Percentiles rank a stretch among this genome's conserved stretches.
Evolutionary conservation across 2,329 filamentous ascomycete genomes (phyloP).

Genomic region (Blastomyces silverae): DNA sequence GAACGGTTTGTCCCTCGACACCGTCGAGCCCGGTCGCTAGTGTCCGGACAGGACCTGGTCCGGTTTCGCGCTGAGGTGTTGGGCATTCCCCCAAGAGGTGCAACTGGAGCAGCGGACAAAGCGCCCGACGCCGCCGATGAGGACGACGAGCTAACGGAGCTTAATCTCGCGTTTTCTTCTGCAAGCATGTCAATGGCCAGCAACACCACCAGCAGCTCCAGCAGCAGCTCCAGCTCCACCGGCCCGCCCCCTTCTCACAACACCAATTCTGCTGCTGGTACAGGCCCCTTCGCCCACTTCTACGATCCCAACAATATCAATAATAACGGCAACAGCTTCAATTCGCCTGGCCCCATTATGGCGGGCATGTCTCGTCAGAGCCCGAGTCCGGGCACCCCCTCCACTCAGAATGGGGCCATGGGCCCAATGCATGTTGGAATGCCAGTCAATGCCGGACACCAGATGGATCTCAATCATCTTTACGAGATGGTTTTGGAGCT

Average conservation of each 20-base stretch:
- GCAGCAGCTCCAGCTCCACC: slow-evolving; percentile 9
- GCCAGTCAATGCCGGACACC: slow-evolving; percentile 45
- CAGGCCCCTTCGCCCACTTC: slow-evolving; percentile 31
- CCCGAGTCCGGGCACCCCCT: slow-evolving; percentile 26
- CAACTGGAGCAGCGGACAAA: slow-evolving; percentile 12
- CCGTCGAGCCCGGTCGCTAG: slow-evolving; percentile 20
- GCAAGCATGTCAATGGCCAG: slow-evolving; percentile 20
- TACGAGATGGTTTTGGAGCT: slow-evolving; percentile 47
- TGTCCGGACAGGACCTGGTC: slow-evolving; percentile 20
- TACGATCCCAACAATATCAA: slow-evolving; percentile 29
- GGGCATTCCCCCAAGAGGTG: slow-evolving; percentile 15
- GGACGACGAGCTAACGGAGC: slow-evolving; percentile 27
- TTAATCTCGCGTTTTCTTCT: slow-evolving; percentile 33
- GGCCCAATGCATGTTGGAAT: slow-evolving; percentile 34
- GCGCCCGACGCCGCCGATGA: slow-evolving; percentile 10
- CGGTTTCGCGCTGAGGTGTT: slow-evolving; percentile 21
- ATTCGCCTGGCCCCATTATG: slow-evolving; percentile 12
- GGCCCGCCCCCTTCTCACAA: slow-evolving; percentile 9
- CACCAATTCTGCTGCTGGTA: not conserved
- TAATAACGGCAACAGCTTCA: slow-evolving; percentile 28
- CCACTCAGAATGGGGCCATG: slow-evolving; percentile 15
- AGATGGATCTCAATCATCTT: slow-evolving; percentile 47
- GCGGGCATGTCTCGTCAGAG: slow-evolving; percentile 29
- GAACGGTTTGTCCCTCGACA: slow-evolving; percentile 18
- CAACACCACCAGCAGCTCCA: slow-evolving; percentile 8